Conservation (phyloP, 1,139 yeast genomes). For the Diutina siamensis region DNA sequence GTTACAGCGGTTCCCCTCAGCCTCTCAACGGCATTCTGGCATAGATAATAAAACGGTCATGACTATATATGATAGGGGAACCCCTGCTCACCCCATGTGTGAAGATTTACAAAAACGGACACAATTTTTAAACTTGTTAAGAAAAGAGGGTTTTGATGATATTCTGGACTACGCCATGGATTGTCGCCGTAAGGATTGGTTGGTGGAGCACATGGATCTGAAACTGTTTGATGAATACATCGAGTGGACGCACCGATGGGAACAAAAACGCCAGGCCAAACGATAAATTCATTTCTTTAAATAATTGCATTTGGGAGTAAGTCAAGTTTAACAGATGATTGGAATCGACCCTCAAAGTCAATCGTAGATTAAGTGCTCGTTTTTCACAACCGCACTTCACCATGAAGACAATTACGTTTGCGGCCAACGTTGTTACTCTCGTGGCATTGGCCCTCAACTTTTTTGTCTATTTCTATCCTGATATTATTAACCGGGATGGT, state of each 20-base stretch:
- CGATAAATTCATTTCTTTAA: no score
- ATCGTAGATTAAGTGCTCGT: no score
- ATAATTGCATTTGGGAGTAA: no score
- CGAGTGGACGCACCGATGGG: conserved; percentile 3
- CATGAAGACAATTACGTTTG: background rate
- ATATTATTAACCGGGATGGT: conserved; percentile 31
- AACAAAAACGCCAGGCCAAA: background rate
- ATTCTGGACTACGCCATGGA: conserved; percentile 3
- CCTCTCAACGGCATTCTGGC: background rate
- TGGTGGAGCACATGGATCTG: conserved; percentile 1
- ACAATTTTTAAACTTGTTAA: background rate
- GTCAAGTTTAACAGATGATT: no score
- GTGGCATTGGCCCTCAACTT: conserved; percentile 37
- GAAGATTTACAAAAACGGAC: background rate
- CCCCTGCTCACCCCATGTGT: background rate
- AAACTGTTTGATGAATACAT: conserved; percentile 1
- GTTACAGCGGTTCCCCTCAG: background rate
- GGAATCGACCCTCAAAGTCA: background rate
- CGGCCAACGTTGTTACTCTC: conserved; percentile 15
- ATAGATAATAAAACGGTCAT: background rate
- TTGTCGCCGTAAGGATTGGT: conserved; percentile 1
- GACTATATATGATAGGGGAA: background rate
- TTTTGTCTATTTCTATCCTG: conserved; percentile 68
- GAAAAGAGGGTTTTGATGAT: background rate
- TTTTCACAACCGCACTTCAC: background rate